phyloP scores from a whole-genome alignment of 2,329 filamentous ascomycete species.

The Xylariales sp. region DNA sequence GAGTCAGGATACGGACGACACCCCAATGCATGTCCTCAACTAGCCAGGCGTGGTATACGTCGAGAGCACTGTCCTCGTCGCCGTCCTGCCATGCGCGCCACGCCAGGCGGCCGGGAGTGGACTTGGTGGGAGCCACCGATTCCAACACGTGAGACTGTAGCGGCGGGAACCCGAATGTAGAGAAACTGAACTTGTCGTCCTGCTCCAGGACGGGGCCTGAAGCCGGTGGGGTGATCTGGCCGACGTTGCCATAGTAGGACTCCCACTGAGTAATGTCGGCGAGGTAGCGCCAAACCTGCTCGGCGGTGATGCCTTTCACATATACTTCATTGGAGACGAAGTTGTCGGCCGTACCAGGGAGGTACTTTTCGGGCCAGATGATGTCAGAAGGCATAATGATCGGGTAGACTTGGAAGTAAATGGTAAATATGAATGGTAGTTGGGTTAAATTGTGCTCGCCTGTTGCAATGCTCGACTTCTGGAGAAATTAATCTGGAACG shows the following conservation, averaged over 20 bases:
- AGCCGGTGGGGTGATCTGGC: conserved; percentile 17
- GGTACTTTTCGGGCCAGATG: conserved; percentile 20
- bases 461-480: no score
- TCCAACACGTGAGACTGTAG: conserved; percentile 18
- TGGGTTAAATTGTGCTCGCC: no score
- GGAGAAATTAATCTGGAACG: no score
- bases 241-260: conserved; percentile 19
- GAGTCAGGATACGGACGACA: conserved; percentile 21
- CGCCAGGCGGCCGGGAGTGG: conserved; percentile 16
- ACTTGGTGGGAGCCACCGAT: conserved; percentile 12
- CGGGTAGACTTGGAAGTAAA: no score
- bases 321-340: conserved; percentile 24
- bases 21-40: conserved; percentile 22
- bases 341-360: conserved; percentile 23
- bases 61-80: conserved; percentile 11
- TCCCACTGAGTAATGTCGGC: conserved; percentile 21
- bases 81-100: conserved; percentile 16
- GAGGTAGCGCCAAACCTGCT: conserved; percentile 20
- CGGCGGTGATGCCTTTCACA: conserved; percentile 18
- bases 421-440: no score
- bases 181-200: conserved; percentile 20
- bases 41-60: conserved; percentile 24
- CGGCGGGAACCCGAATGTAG: conserved; percentile 23
- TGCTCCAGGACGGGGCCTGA: conserved; percentile 18
- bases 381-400: conserved; percentile 12